Conservation (phyloP, 768 basidiomycete genomes). For the Podaxis sp. region DNA sequence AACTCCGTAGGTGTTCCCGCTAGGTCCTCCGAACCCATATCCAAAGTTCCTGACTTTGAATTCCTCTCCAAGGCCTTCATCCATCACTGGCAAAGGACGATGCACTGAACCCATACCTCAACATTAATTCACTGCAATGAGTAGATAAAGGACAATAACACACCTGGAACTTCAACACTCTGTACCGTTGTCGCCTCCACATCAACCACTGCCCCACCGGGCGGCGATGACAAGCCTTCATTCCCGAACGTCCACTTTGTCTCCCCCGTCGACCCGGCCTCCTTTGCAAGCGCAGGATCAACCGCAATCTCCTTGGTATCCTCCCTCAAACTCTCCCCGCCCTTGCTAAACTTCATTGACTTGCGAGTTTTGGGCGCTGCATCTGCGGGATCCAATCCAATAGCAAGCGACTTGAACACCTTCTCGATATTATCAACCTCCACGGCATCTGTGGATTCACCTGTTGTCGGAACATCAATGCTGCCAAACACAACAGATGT, state of each 20-base stretch:
- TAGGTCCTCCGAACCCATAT: slow-evolving; percentile 55
- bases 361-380: background rate
- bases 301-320: slow-evolving; percentile 13
- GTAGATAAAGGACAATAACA: background rate
- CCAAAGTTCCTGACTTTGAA: slow-evolving; percentile 63
- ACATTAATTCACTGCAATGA: background rate
- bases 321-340: slow-evolving; percentile 2
- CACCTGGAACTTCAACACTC: background rate
- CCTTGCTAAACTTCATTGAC: background rate
- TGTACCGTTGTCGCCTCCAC: background rate
- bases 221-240: slow-evolving; percentile 22
- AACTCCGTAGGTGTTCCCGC: slow-evolving; percentile 33
- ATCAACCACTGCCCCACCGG: slow-evolving; percentile 2
- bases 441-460: background rate
- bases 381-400: slow-evolving; percentile 36
- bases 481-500: slow-evolving; percentile 52
- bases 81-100: background rate
- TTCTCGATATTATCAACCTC: slow-evolving; percentile 21
- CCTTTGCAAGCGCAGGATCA: slow-evolving; percentile 8
- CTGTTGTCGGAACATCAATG: slow-evolving; percentile 28
- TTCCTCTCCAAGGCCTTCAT: slow-evolving; percentile 26
- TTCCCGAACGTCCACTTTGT: slow-evolving; percentile 61
- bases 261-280: slow-evolving; percentile 3
- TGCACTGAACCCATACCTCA: background rate
- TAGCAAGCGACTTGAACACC: slow-evolving; percentile 37